These are phyloP conservation scores for Trichoderma semiorbis DNA, from an alignment of 2,329 filamentous ascomycete species.

Conservation along the genomic window DNA sequence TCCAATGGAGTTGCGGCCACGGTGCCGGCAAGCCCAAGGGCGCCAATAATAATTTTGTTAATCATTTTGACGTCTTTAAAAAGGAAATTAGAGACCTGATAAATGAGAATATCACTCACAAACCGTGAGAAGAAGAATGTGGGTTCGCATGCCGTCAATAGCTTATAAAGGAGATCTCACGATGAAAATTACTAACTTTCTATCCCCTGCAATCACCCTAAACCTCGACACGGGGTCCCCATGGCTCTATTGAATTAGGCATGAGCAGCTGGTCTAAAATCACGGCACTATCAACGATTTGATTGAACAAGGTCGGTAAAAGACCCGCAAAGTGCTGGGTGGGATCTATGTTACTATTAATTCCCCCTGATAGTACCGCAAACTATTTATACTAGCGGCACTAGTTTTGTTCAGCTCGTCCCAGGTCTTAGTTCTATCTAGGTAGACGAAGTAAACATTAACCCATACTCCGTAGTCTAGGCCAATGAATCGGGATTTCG, in stretches of 20 bases:
- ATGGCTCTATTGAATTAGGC: neutral
- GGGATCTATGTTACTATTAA: neutral
- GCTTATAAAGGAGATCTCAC: neutral
- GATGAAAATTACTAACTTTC: neutral
- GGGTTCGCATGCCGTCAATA: neutral
- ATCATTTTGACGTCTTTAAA: neutral
- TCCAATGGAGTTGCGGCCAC: slow-evolving; percentile 16
- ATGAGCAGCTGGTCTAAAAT: neutral
- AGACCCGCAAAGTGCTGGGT: neutral
- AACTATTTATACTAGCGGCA: slow-evolving; percentile 3
- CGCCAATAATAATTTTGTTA: slow-evolving; percentile 3
- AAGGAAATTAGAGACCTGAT: neutral
- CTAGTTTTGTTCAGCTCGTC: neutral
- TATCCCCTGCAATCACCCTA: neutral
- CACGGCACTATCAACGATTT: neutral
- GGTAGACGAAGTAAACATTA: neutral
- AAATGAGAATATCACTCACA: neutral
- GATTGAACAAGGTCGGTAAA: neutral
- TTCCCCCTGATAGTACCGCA: neutral
- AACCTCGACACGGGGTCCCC: neutral
- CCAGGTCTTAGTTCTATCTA: neutral
- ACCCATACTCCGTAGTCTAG: neutral
- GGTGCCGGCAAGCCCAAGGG: slow-evolving; percentile 1
- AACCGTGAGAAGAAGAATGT: neutral
- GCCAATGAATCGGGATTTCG: neutral